phyloP scores from a whole-genome alignment of 306 rosid genomes.

The Corylus avellana region DNA sequence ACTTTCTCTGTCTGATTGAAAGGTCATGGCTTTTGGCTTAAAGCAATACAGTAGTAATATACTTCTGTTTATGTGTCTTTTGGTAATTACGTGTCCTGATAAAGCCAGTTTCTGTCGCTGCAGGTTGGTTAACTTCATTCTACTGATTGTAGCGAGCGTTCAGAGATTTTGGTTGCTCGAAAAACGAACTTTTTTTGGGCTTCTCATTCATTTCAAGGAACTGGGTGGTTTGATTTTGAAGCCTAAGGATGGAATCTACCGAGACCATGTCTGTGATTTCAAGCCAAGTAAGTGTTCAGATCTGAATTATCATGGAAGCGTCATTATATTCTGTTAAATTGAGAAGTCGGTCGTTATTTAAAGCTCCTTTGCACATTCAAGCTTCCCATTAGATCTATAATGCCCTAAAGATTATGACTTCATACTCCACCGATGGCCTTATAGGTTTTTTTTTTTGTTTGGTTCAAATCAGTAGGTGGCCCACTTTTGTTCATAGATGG shows the following conservation, averaged over 20 bases:
- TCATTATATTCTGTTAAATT: constrained; percentile 18
- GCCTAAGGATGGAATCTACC: constrained; percentile 36
- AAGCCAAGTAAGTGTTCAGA: constrained; percentile 65
- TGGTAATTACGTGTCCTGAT: constrained; percentile 9
- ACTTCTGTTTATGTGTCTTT: constrained; percentile 17
- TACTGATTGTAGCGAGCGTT: constrained; percentile 24
- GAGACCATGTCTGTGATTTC: constrained; percentile 40
- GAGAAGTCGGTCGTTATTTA: constrained; percentile 19
- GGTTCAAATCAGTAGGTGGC: constrained; percentile 1
- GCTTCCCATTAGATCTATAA: constrained; percentile 39
- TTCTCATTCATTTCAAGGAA: constrained; percentile 31
- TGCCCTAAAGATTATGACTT: constrained; percentile 14
- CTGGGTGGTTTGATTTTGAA: constrained; percentile 45
- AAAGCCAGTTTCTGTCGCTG: background rate
- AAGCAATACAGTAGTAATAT: background rate
- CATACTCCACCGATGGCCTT: constrained; percentile 9
- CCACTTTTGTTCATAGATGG: background rate
- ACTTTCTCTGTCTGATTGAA: constrained; percentile 8
- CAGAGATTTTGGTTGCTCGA: constrained; percentile 21
- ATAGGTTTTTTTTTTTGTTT: background rate
- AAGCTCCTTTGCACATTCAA: constrained; percentile 17
- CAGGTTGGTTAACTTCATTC: constrained; percentile 32
- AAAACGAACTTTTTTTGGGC: constrained; percentile 23
- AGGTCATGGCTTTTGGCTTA: constrained; percentile 16
- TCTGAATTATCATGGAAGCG: constrained; percentile 53